Evolutionary conservation across 1,139 yeast species (phyloP).

Genomic region (Kluyveromyces marxianus): DNA sequence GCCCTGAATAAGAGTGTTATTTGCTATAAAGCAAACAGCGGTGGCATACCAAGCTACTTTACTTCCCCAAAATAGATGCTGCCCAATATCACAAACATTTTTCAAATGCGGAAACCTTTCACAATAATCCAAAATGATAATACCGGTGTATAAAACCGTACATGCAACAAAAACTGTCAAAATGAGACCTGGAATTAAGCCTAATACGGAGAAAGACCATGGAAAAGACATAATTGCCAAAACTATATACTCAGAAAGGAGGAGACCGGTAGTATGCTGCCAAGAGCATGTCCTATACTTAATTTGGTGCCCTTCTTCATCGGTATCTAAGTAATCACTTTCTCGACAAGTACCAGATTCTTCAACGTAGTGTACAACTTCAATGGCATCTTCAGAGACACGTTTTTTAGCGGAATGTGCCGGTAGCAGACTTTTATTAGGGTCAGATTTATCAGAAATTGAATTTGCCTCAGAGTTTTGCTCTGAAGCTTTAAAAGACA

Average conservation of each 20-base stretch:
- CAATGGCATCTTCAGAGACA: background rate
- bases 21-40: constrained; percentile 45
- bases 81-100: constrained; percentile 54
- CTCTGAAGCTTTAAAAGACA: no score
- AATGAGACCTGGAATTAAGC: constrained; percentile 51
- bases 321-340: background rate
- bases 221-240: constrained; percentile 60
- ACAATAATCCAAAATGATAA: constrained; percentile 48
- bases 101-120: constrained; percentile 44
- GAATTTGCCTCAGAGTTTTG: no score
- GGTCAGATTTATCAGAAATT: no score
- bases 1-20: constrained; percentile 51
- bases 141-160: constrained; percentile 48
- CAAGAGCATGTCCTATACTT: constrained; percentile 49
- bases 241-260: constrained; percentile 55
- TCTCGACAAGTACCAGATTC: background rate
- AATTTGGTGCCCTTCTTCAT: constrained; percentile 33
- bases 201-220: constrained; percentile 54
- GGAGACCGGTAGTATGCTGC: constrained; percentile 50
- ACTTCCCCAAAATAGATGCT: constrained; percentile 45
- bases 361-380: background rate
- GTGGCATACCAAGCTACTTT: constrained; percentile 52
- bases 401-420: no score
- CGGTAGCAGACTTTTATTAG: no score
- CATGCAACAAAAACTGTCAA: constrained; percentile 45